These are phyloP conservation scores for Pelargonium nanum DNA, from an alignment of 345 rosid species.

Conservation along the genomic window DNA sequence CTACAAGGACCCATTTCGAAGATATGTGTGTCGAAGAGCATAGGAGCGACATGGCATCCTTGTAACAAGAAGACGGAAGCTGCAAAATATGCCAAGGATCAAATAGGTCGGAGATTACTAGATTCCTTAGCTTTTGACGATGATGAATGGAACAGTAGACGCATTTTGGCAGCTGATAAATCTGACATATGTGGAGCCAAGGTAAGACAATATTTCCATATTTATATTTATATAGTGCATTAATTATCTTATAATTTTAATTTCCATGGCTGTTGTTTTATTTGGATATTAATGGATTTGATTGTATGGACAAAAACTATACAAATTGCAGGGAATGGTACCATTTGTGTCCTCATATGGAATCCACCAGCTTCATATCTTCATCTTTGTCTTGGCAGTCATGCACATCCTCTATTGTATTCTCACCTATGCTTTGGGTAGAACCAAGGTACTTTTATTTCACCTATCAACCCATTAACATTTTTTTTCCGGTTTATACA, in stretches of 20 bases:
- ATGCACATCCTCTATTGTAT: constrained; percentile 67
- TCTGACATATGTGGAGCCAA: constrained; percentile 36
- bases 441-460: constrained; percentile 44
- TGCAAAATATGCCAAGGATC: not conserved
- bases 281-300: not conserved
- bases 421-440: constrained; percentile 57
- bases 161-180: constrained; percentile 31
- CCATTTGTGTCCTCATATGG: constrained; percentile 74
- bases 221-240: not conserved
- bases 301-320: not conserved
- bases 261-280: not conserved
- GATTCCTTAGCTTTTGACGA: constrained; percentile 14
- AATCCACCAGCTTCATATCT: constrained; percentile 78
- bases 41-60: constrained; percentile 63
- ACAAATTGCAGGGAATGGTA: constrained; percentile 48
- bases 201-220: constrained; percentile 14
- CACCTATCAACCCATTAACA: not conserved
- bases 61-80: constrained; percentile 19
- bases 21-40: constrained; percentile 47
- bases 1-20: constrained; percentile 34
- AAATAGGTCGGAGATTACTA: constrained; percentile 36
- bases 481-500: no score
- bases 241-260: not conserved
- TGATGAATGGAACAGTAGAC: constrained; percentile 20
- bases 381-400: constrained; percentile 76